Percentiles rank a stretch among this genome's conserved stretches.
Conservation (phyloP, 345 rosid species). For the Excoecaria agallocha region DNA sequence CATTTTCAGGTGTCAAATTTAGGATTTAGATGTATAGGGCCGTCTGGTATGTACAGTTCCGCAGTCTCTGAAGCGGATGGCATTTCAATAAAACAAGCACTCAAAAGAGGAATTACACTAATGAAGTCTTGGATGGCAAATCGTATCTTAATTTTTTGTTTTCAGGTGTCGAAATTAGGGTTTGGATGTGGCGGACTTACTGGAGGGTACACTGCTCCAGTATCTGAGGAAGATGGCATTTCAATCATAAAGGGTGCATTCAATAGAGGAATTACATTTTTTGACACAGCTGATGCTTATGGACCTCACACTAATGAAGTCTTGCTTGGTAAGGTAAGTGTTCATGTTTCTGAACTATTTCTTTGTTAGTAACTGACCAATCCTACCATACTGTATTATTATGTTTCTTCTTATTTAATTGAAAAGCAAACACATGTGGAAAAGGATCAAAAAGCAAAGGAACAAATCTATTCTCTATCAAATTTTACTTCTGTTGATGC, state of each 20-base stretch:
- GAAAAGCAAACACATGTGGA: background rate
- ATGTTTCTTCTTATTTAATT: too few relatives aligned
- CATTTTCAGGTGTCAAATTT: too few relatives aligned
- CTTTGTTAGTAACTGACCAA: too few relatives aligned
- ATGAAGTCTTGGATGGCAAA: too few relatives aligned
- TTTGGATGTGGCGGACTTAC: background rate
- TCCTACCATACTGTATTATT: too few relatives aligned
- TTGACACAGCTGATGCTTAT: conserved; percentile 1
- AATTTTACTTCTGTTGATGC: too few relatives aligned
- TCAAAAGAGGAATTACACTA: too few relatives aligned
- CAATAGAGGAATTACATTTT: background rate
- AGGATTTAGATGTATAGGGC: too few relatives aligned
- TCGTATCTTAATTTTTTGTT: background rate
- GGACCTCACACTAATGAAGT: background rate
- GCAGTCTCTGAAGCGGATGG: too few relatives aligned
- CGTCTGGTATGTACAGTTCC: too few relatives aligned
- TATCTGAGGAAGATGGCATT: background rate
- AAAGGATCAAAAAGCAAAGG: background rate
- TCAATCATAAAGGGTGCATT: background rate
- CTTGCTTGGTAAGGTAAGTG: background rate
- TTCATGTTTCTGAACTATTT: background rate
- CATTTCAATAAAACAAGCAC: too few relatives aligned
- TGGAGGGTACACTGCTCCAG: background rate
- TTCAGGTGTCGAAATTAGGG: background rate
- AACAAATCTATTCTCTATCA: too few relatives aligned